phyloP scores from a whole-genome alignment of 169 alveolate species.

The Cryptosporidium viatorum region DNA sequence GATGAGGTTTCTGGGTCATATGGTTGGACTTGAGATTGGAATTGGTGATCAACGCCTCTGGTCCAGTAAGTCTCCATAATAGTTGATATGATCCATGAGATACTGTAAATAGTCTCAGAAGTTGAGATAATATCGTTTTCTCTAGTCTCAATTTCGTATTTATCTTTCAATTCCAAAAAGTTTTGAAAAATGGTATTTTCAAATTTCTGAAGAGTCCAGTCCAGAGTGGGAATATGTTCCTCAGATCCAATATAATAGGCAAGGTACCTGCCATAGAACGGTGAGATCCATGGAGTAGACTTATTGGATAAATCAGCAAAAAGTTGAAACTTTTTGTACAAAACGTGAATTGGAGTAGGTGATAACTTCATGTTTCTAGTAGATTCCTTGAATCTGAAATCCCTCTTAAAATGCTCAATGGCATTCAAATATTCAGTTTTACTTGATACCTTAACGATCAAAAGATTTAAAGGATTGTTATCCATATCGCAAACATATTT shows the following conservation, averaged over 20 bases:
- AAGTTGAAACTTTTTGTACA: not conserved
- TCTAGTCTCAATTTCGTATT: not conserved
- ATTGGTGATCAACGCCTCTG: constrained; percentile 7
- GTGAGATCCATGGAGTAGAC: constrained; percentile 26
- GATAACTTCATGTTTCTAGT: constrained; percentile 14
- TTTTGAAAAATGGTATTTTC: not conserved
- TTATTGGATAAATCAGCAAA: not conserved
- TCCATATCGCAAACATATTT: not conserved
- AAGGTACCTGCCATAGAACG: constrained; percentile 21
- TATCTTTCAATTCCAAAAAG: not conserved
- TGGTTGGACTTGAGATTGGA: no score
- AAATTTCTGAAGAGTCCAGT: not conserved
- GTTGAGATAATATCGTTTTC: not conserved
- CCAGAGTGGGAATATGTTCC: constrained; percentile 40
- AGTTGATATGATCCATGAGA: constrained; percentile 12
- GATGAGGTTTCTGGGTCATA: not conserved
- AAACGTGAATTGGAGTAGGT: constrained; percentile 27
- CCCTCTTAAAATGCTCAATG: not conserved
- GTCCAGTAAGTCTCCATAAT: constrained; percentile 66
- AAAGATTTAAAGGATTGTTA: not conserved
- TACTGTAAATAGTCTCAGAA: not conserved
- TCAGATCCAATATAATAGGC: constrained; percentile 22
- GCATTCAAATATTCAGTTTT: not conserved
- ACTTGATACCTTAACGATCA: not conserved
- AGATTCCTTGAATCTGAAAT: constrained; percentile 56